Percentiles rank a stretch among this genome's conserved stretches.
These are phyloP conservation scores for Cystofilobasidium ferigula DNA, from an alignment of 768 basidiomycete genomes.

Conservation along the genomic window DNA sequence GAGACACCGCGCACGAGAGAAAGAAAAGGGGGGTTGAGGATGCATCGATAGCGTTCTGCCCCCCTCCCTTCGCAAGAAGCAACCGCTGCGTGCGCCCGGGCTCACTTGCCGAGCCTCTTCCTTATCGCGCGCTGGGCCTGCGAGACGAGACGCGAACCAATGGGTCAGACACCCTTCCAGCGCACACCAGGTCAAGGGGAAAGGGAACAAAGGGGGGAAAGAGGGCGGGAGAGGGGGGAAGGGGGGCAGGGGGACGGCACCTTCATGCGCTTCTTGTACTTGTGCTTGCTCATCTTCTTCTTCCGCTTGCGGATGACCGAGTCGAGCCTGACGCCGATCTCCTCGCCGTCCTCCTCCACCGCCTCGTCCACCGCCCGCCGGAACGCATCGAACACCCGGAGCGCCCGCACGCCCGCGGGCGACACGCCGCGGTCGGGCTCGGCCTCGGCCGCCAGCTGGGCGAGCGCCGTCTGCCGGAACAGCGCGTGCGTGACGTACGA, in stretches of 20 bases:
- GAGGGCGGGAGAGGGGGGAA: not conserved
- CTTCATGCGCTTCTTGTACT: conserved; percentile 13
- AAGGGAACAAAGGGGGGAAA: not conserved
- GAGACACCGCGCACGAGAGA: not conserved
- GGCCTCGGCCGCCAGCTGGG: not conserved
- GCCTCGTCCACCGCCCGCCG: not conserved
- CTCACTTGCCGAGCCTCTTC: not conserved
- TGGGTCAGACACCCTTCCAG: no score
- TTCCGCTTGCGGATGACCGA: conserved; percentile 6
- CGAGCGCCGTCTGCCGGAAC: not conserved
- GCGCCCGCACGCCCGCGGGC: not conserved
- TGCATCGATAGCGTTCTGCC: not conserved
- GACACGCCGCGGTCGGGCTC: not conserved
- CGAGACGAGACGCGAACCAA: not conserved
- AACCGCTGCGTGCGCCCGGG: no score
- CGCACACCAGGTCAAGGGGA: not conserved
- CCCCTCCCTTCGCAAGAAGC: no score
- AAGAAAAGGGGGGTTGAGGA: not conserved
- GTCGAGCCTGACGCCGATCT: not conserved
- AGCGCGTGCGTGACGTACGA: not conserved
- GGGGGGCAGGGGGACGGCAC: not conserved
- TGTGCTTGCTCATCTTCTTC: conserved; percentile 18
- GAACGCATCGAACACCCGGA: not conserved
- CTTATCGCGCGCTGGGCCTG: not conserved
- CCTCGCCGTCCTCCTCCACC: not conserved